phyloP scores from a whole-genome alignment of 352 stramenopile genomes.

The Globisporangium mamillatum region DNA sequence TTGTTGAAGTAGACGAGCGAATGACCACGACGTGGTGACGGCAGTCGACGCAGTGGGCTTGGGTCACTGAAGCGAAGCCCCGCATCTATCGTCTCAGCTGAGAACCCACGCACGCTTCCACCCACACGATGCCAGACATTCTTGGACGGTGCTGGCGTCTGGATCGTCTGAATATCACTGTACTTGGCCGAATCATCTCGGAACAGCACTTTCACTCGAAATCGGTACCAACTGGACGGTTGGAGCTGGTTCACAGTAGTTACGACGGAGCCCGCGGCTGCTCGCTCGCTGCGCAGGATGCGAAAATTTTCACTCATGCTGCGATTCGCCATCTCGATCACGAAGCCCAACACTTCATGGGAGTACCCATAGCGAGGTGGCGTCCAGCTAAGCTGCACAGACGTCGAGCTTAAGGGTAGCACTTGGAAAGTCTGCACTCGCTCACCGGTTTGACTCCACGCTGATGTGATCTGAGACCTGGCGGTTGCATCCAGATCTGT shows the following conservation, averaged over 20 bases:
- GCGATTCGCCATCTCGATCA: slow-evolving; percentile 60
- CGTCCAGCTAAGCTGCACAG: slow-evolving; percentile 38
- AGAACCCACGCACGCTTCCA: slow-evolving; percentile 25
- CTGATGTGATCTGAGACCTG: slow-evolving; percentile 15
- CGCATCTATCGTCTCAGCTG: slow-evolving; percentile 32
- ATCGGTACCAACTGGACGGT: slow-evolving; percentile 39
- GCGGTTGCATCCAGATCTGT: slow-evolving; percentile 18
- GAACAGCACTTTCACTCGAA: slow-evolving; percentile 52
- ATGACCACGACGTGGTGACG: slow-evolving; percentile 62
- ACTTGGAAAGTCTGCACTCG: slow-evolving; percentile 25
- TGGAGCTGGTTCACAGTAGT: slow-evolving; percentile 26
- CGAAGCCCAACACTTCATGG: slow-evolving; percentile 40
- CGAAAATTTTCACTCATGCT: slow-evolving; percentile 59
- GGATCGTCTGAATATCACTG: slow-evolving; percentile 30
- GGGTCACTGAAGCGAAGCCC: slow-evolving; percentile 31
- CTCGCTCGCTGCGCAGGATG: slow-evolving; percentile 29
- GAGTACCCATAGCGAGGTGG: slow-evolving; percentile 37
- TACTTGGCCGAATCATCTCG: slow-evolving; percentile 34
- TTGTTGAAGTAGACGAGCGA: slow-evolving; percentile 46
- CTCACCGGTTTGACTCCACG: slow-evolving; percentile 21
- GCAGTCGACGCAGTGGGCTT: slow-evolving; percentile 29
- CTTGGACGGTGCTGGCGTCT: slow-evolving; percentile 27
- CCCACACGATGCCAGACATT: slow-evolving; percentile 44
- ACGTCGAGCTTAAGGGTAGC: slow-evolving; percentile 28
- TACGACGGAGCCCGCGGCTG: slow-evolving; percentile 16